Conservation (phyloP, 805 yeast species). For the Candida krabiensis region DNA sequence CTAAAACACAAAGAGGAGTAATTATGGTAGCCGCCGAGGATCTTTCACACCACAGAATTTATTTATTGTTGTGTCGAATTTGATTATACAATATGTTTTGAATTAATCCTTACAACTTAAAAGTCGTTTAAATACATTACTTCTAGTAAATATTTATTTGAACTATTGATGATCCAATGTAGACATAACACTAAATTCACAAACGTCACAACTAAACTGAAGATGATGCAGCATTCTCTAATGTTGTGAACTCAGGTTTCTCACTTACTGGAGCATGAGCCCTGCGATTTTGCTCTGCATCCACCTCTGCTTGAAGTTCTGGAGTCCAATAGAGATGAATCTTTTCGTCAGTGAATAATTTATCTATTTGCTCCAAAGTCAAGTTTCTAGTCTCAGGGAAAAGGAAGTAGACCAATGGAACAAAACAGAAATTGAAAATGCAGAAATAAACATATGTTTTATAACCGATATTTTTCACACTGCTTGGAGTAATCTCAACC, state of each 20-base stretch:
- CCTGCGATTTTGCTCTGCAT: neutral
- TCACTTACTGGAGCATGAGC: neutral
- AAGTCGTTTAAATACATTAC: too few relatives aligned
- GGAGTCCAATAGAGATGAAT: conserved; percentile 15
- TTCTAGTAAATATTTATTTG: too few relatives aligned
- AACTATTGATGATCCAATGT: too few relatives aligned
- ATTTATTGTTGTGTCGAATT: too few relatives aligned
- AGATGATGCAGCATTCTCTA: neutral
- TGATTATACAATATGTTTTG: too few relatives aligned
- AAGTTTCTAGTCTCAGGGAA: conserved; percentile 69
- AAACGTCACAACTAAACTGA: too few relatives aligned
- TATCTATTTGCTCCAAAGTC: conserved; percentile 67
- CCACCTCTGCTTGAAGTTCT: conserved; percentile 1
- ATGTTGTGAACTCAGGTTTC: conserved; percentile 23
- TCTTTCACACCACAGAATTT: too few relatives aligned
- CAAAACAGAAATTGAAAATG: conserved; percentile 61
- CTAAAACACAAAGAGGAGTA: too few relatives aligned
- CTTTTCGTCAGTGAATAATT: conserved; percentile 40
- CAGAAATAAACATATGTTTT: conserved; percentile 46
- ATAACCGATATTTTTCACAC: conserved; percentile 50
- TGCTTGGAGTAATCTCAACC: conserved; percentile 63
- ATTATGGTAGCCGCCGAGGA: too few relatives aligned
- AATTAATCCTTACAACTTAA: too few relatives aligned
- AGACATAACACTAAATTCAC: too few relatives aligned
- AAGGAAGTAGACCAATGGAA: conserved; percentile 54